Evolutionary conservation across 1,284 basidiomycete species (phyloP).

Genomic region (Microbotryum saponariae): DNA sequence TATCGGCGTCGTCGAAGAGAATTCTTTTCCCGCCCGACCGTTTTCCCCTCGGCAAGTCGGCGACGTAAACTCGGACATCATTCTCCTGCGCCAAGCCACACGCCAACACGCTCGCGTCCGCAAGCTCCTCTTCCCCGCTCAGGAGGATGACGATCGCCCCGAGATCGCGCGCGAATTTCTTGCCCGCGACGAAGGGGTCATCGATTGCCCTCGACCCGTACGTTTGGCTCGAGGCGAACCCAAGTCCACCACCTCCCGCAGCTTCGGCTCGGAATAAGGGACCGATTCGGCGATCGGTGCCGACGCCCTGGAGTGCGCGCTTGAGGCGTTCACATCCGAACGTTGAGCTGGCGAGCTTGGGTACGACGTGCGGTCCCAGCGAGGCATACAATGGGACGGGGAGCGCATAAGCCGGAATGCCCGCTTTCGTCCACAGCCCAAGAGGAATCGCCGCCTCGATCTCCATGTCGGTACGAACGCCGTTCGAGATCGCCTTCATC

Average conservation of each 20-base stretch:
- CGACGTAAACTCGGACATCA: slow-evolving; percentile 22
- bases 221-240: slow-evolving; percentile 5
- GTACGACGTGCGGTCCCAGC: not conserved
- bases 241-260: slow-evolving; percentile 2
- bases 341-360: slow-evolving; percentile 3
- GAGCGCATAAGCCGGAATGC: slow-evolving; percentile 16
- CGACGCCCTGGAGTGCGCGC: not conserved
- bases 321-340: slow-evolving; percentile 10
- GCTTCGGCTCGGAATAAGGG: not conserved
- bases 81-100: slow-evolving; percentile 23
- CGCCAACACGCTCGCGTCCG: slow-evolving; percentile 19
- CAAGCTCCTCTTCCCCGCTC: slow-evolving; percentile 19
- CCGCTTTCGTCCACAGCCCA: slow-evolving; percentile 21
- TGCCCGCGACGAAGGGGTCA: not conserved
- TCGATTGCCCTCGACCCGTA: slow-evolving; percentile 5
- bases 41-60: slow-evolving; percentile 11
- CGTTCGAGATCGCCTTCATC: slow-evolving; percentile 22
- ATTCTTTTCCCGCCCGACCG: not conserved
- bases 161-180: not conserved
- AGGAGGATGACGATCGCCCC: slow-evolving; percentile 22
- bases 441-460: slow-evolving; percentile 13
- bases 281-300: not conserved
- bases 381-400: slow-evolving; percentile 6
- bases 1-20: not conserved
- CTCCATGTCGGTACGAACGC: slow-evolving; percentile 9